phyloP scores from a whole-genome alignment of 306 rosid genomes.

The Rubus idaeus region DNA sequence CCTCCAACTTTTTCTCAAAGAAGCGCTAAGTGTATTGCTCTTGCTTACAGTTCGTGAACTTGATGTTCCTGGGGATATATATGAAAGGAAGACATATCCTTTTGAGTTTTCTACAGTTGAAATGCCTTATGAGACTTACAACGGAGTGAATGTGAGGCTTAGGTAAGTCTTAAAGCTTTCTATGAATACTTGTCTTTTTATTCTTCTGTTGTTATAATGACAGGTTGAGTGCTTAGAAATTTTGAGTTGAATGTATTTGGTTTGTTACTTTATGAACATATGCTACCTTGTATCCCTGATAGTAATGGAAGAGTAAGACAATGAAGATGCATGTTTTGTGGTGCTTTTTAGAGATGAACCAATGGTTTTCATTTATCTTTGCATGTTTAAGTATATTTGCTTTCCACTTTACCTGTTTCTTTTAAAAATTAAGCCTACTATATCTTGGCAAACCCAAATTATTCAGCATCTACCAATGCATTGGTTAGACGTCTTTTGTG shows the following conservation, averaged over 20 bases:
- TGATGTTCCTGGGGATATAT: conserved; percentile 97
- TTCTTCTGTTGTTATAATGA: not conserved
- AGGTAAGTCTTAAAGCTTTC: conserved; percentile 46
- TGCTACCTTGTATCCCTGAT: not conserved
- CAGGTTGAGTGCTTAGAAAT: not conserved
- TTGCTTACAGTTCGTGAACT: conserved; percentile 81
- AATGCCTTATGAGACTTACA: conserved; percentile 98
- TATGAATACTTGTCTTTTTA: not conserved
- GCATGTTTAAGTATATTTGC: not conserved
- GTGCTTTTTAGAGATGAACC: not conserved
- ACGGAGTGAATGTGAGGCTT: conserved; percentile 94
- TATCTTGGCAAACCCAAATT: not conserved
- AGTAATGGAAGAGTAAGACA: not conserved
- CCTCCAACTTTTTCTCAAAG: not conserved
- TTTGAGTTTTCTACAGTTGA: conserved; percentile 97
- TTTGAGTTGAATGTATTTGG: not conserved
- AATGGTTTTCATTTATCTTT: not conserved
- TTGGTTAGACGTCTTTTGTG: not conserved
- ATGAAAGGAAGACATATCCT: conserved; percentile 88
- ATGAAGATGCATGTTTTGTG: not conserved
- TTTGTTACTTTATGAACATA: not conserved
- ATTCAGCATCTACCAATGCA: not conserved
- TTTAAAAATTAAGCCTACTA: not conserved
- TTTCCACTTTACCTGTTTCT: not conserved
- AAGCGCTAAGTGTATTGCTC: conserved; percentile 14